Percentiles rank a stretch among this genome's conserved stretches.
Conservation (phyloP, 805 yeast species). For the Suhomyces prunicola region DNA sequence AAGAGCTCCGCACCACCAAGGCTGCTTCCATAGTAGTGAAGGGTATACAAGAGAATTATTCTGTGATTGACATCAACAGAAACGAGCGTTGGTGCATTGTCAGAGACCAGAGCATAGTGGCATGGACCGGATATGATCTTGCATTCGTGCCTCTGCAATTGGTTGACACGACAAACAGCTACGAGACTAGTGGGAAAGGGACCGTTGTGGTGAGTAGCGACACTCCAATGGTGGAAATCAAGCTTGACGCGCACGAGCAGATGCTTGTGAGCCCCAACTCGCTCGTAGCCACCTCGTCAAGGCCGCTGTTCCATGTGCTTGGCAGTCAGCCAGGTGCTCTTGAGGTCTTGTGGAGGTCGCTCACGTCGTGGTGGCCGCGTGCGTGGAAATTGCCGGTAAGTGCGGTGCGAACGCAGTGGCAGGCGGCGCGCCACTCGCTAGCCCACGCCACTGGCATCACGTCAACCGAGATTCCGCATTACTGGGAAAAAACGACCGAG, state of each 20-base stretch:
- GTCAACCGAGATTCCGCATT: neutral
- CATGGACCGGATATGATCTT: constrained; percentile 47
- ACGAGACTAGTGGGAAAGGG: constrained; percentile 38
- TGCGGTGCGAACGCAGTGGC: neutral
- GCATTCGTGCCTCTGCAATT: constrained; percentile 15
- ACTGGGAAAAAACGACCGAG: neutral
- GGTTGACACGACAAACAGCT: constrained; percentile 21
- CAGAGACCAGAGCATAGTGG: constrained; percentile 35
- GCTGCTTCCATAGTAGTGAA: constrained; percentile 36
- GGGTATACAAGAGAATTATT: constrained; percentile 31
- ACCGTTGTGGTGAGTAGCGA: constrained; percentile 36
- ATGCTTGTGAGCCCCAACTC: constrained; percentile 37
- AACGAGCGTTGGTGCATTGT: constrained; percentile 41
- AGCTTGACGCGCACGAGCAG: constrained; percentile 33
- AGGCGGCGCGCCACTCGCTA: neutral
- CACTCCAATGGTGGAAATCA: constrained; percentile 37
- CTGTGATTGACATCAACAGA: constrained; percentile 29
- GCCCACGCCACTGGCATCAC: neutral
- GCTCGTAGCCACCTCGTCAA: constrained; percentile 30
- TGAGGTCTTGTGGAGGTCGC: neutral
- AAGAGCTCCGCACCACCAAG: constrained; percentile 27
- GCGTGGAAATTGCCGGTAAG: neutral
- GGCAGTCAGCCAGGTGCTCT: neutral
- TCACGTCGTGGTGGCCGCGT: neutral
- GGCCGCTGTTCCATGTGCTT: neutral